A percentile compares a stretch with the other conserved stretches of the same genome.
These are phyloP conservation scores for Apocynum venetum DNA, from an alignment of 257 asterid species.

Conservation along the genomic window DNA sequence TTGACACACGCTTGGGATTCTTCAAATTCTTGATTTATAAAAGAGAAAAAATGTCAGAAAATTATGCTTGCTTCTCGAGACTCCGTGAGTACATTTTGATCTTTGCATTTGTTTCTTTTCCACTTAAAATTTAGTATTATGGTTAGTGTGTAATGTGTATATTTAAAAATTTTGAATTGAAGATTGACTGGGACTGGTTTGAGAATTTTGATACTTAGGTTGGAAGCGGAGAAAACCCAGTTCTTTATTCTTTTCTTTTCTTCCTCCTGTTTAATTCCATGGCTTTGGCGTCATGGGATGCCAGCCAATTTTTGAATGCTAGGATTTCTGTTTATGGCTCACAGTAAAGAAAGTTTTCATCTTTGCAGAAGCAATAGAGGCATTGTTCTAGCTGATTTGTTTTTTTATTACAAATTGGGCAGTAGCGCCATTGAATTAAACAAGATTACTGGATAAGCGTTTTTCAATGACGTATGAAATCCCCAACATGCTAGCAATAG, in stretches of 20 bases:
- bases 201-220: neutral
- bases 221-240: neutral
- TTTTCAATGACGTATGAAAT: neutral
- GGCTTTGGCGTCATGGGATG: neutral
- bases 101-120: neutral
- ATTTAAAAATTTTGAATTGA: neutral
- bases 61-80: conserved; percentile 23
- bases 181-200: neutral
- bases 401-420: no score
- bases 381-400: no score
- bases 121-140: neutral
- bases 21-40: neutral
- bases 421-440: no score
- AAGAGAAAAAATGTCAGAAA: conserved; percentile 23
- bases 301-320: conserved; percentile 8
- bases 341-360: neutral
- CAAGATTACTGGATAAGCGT: neutral
- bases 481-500: neutral
- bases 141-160: neutral
- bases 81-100: conserved; percentile 28
- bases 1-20: neutral
- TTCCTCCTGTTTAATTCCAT: neutral
- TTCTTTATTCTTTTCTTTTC: neutral
- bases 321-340: neutral
- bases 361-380: neutral